Evolutionary conservation across 2,329 filamentous ascomycete genomes (phyloP), one percentile per base, ranked within the genome.

Genomic region (Cordyceps cateniannulata): DNA sequence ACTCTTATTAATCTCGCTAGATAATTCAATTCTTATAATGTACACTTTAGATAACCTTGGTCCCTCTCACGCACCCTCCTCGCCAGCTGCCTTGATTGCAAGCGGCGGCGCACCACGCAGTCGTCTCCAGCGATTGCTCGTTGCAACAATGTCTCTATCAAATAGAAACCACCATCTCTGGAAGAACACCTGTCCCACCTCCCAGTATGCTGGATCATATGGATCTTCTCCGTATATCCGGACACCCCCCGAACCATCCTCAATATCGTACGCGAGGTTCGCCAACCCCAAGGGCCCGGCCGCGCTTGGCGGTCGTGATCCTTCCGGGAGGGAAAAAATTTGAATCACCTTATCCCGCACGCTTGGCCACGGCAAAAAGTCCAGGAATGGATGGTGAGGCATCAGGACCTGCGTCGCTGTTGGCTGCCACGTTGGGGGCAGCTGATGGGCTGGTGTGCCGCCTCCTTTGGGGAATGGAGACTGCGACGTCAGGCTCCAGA

Each of bases 111-210:
- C 75, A 0, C 82, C 83, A 59, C 81, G 75, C 58, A 76, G 66
- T 57, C 65, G 72, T 63, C 82, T 74, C 75, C 77, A 76, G 55
- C 74, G 71, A 69, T 86, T 85, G 66, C 81, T 83, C 57, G 75
- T 76, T 49, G 79, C 76, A n/a, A 86, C 69, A 18, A 85, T 76
- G 12, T 73, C 72, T 9, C 74, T 68, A 65, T 86, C 83, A 66
- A 86, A 81, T 40, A 83, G 69, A 70, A 83, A 85, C 82, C 82
- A 86, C 83, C 83, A 86, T 45, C 78, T 75, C 69, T 80, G 76
- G 68, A 85, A 85, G 24, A 85, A 70, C n/a, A 77, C 66, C 69
- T 85, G 81, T 1, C 83, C 82, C 14, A 85, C 75, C 68, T 86
- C 83, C 82, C 83, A 86, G 32, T 73, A 74, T 25, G 69, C 67